phyloP scores from a whole-genome alignment of 2,329 filamentous ascomycete genomes.

The Microsporum ferrugineum region DNA sequence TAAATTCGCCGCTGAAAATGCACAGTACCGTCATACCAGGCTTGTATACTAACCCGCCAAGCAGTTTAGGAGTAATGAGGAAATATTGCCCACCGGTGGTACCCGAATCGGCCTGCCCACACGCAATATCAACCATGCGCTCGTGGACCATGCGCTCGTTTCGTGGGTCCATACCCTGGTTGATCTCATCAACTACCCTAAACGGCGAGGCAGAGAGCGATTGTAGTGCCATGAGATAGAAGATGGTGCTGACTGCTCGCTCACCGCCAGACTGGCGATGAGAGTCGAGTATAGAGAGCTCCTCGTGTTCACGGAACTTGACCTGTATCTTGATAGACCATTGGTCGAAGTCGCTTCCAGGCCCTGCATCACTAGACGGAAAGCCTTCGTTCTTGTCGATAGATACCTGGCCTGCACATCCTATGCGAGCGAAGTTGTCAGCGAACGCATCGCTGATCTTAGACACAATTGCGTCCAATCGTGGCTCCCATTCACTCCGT shows the following conservation, averaged over 20 bases:
- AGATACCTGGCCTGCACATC: conserved; percentile 80
- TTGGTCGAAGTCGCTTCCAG: conserved; percentile 67
- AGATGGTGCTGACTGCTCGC: conserved; percentile 91
- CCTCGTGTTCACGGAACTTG: conserved; percentile 81
- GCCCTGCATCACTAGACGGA: conserved; percentile 9
- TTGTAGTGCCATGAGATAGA: conserved; percentile 97
- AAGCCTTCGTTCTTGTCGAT: conserved; percentile 54
- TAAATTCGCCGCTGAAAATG: conserved; percentile 74
- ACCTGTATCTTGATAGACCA: conserved; percentile 93
- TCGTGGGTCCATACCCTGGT: conserved; percentile 97
- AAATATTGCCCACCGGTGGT: conserved; percentile 64
- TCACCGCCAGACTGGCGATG: conserved; percentile 95
- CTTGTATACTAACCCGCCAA: conserved; percentile 76
- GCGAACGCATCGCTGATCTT: conserved; percentile 85
- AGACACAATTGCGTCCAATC: conserved; percentile 62
- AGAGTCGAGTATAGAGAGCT: conserved; percentile 71
- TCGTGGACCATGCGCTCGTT: conserved; percentile 98
- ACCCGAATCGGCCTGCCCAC: conserved; percentile 47
- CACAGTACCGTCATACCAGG: conserved; percentile 84
- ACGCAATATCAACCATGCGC: conserved; percentile 96
- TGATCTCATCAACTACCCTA: conserved; percentile 98
- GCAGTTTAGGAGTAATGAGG: conserved; percentile 90
- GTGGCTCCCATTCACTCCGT: conserved; percentile 67
- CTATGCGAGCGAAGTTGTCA: conserved; percentile 88
- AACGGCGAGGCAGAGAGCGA: conserved; percentile 88